Evolutionary conservation across 1,284 basidiomycete species (phyloP).

Genomic region (Stereum hirsutum): DNA sequence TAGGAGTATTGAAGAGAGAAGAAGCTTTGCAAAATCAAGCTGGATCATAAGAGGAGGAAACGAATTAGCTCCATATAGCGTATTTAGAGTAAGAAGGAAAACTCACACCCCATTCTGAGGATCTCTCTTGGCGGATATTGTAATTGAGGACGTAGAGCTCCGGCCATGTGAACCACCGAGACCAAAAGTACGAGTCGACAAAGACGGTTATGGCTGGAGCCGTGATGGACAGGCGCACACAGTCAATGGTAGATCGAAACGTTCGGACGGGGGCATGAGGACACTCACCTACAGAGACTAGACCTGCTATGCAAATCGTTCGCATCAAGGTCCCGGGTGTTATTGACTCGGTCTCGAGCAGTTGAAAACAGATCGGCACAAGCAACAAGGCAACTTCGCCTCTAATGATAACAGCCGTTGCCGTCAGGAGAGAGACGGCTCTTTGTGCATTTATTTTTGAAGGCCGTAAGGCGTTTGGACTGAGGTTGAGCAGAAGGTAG

Average conservation of each 20-base stretch:
- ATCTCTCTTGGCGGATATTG: slow-evolving; percentile 87
- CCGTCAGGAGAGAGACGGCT: slow-evolving; percentile 49
- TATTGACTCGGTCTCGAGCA: slow-evolving; percentile 36
- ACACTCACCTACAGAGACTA: slow-evolving; percentile 45
- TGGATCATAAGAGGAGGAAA: no score
- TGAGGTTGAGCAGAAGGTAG: slow-evolving; percentile 41
- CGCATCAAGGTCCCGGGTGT: no score
- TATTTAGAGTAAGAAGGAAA: slow-evolving; percentile 5
- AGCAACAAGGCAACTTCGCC: slow-evolving; percentile 73
- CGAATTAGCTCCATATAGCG: slow-evolving; percentile 5
- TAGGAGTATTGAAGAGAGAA: slow-evolving; percentile 65
- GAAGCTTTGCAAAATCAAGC: slow-evolving; percentile 75
- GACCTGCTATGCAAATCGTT: no score
- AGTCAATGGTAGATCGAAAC: slow-evolving; percentile 27
- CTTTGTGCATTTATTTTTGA: slow-evolving; percentile 20
- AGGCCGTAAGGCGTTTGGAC: slow-evolving; percentile 32
- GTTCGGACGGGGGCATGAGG: slow-evolving; percentile 45
- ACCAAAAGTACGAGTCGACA: slow-evolving; percentile 89
- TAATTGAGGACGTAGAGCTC: slow-evolving; percentile 78
- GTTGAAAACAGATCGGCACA: slow-evolving; percentile 50
- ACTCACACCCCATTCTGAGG: slow-evolving; percentile 87
- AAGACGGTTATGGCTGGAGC: slow-evolving; percentile 46
- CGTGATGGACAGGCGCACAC: not conserved
- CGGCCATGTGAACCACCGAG: slow-evolving; percentile 69
- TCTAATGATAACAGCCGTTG: slow-evolving; percentile 68